A percentile compares a stretch with the other conserved stretches of the same genome.
Evolutionary conservation across 2,329 filamentous ascomycete genomes (phyloP).

Genomic region (Mycogone perniciosa): DNA sequence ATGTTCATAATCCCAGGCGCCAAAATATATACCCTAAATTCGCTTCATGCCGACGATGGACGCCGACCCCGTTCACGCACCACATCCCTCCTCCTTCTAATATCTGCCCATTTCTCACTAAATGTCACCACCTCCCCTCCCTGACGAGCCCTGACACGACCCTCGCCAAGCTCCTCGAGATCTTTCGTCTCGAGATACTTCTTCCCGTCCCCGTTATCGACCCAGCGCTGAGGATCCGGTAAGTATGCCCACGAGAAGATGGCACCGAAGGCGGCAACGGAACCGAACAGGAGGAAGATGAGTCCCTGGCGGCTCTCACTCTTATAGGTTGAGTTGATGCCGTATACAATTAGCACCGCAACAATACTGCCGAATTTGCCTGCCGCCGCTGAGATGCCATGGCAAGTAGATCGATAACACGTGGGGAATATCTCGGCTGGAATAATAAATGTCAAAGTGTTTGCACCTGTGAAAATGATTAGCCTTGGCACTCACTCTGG

Average conservation of each 20-base stretch:
- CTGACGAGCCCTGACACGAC: conserved; percentile 36
- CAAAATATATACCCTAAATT: not conserved
- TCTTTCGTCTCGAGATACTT: conserved; percentile 38
- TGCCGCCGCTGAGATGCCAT: conserved; percentile 54
- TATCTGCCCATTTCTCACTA: conserved; percentile 35
- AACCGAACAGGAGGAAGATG: conserved; percentile 45
- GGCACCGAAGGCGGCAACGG: conserved; percentile 43
- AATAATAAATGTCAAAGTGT: conserved; percentile 57
- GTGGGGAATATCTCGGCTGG: conserved; percentile 61
- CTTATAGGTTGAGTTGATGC: conserved; percentile 40
- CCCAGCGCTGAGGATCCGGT: conserved; percentile 40
- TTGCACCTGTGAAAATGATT: conserved; percentile 38
- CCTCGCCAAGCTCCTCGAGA: conserved; percentile 46
- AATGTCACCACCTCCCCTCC: conserved; percentile 41
- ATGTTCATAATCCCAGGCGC: not conserved
- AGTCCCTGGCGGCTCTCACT: conserved; percentile 40
- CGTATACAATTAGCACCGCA: conserved; percentile 44
- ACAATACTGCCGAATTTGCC: conserved; percentile 54
- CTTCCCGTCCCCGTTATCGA: conserved; percentile 29
- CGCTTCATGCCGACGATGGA: not conserved
- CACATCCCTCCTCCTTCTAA: conserved; percentile 28
- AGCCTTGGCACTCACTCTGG: conserved; percentile 8
- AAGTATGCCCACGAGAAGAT: conserved; percentile 47
- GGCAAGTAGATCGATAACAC: conserved; percentile 55
- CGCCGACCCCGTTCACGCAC: conserved; percentile 1